These are phyloP conservation scores for Penicillium oxalicum DNA, from an alignment of 2,329 filamentous ascomycete genomes.

Conservation along the genomic window DNA sequence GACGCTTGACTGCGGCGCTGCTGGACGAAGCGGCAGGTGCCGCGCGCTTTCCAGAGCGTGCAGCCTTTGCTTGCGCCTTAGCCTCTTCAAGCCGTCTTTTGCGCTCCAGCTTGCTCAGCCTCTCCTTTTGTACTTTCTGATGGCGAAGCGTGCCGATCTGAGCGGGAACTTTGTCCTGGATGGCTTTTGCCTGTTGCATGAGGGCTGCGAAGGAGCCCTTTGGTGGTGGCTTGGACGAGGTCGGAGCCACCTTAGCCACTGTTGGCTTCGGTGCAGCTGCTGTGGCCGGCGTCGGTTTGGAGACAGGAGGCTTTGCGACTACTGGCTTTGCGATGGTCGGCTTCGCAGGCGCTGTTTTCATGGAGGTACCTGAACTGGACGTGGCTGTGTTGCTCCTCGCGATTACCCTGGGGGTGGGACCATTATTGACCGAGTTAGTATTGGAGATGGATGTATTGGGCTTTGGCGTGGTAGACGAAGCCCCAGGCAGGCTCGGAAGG, in stretches of 20 bases:
- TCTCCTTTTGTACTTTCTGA: conserved; percentile 49
- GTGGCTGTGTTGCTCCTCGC: conserved; percentile 15
- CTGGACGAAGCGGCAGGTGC: conserved; percentile 15
- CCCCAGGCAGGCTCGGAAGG: conserved; percentile 13
- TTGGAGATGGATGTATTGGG: conserved; percentile 11
- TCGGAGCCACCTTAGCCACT: not conserved
- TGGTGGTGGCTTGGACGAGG: conserved; percentile 43
- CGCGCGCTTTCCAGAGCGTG: conserved; percentile 27
- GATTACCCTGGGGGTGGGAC: conserved; percentile 15
- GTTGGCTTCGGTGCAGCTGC: conserved; percentile 12
- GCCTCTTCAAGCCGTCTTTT: conserved; percentile 40
- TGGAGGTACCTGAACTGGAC: conserved; percentile 15
- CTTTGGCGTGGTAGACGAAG: conserved; percentile 18
- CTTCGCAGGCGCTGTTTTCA: conserved; percentile 10
- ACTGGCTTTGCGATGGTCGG: conserved; percentile 11
- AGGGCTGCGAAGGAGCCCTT: conserved; percentile 56
- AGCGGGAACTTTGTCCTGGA: conserved; percentile 42
- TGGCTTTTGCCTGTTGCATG: conserved; percentile 53
- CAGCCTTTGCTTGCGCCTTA: conserved; percentile 37
- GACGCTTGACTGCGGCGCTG: conserved; percentile 27
- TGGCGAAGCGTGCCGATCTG: conserved; percentile 52
- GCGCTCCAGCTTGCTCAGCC: conserved; percentile 51
- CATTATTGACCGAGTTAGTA: conserved; percentile 3
- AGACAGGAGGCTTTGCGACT: conserved; percentile 4
- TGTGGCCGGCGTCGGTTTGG: conserved; percentile 6